Conservation (phyloP, 805 yeast genomes). For the Candida koratica region DNA sequence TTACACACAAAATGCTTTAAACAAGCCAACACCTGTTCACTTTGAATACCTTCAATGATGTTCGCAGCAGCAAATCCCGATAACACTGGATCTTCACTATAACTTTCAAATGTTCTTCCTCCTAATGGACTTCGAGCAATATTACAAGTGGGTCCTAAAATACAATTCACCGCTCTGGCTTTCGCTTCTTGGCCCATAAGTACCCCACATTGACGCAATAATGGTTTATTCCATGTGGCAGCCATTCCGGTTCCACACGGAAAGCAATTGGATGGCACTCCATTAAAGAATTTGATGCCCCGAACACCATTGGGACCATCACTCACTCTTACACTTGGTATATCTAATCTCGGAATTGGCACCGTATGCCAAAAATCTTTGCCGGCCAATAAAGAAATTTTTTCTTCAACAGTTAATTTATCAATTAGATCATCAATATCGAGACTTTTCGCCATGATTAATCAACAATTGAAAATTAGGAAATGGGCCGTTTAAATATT, state of each 20-base stretch:
- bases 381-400: conserved; percentile 36
- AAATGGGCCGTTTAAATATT: conserved; percentile 2
- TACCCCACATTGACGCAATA: conserved; percentile 47
- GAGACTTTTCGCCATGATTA: conserved; percentile 11
- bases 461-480: not conserved
- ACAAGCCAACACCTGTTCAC: conserved; percentile 48
- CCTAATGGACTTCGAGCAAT: conserved; percentile 57
- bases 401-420: conserved; percentile 32
- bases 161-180: conserved; percentile 46
- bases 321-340: conserved; percentile 46
- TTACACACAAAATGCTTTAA: conserved; percentile 63
- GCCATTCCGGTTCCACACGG: conserved; percentile 62
- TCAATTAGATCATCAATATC: conserved; percentile 28
- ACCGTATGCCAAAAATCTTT: conserved; percentile 50
- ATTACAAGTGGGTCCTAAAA: conserved; percentile 42
- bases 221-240: conserved; percentile 50
- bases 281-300: conserved; percentile 52
- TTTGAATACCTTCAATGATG: conserved; percentile 53
- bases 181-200: conserved; percentile 54
- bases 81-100: conserved; percentile 56
- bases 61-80: conserved; percentile 47
- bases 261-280: conserved; percentile 53
- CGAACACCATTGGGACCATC: conserved; percentile 68
- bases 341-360: conserved; percentile 35
- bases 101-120: conserved; percentile 61